These are phyloP conservation scores for Porcisia deanei DNA, from an alignment of 208 protist genomes.

Conservation along the genomic window DNA sequence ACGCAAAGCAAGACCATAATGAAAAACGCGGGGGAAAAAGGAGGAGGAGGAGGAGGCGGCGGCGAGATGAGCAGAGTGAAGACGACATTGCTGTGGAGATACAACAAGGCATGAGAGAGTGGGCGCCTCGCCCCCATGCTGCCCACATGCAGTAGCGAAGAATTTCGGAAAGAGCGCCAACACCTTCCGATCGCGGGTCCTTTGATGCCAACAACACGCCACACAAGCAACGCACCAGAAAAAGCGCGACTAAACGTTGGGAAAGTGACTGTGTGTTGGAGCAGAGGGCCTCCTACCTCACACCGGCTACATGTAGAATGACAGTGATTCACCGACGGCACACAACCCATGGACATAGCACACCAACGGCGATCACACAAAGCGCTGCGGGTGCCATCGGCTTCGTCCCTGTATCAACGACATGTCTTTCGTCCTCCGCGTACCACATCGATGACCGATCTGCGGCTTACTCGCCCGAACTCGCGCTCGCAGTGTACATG, in stretches of 20 bases:
- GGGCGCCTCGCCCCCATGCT: neutral
- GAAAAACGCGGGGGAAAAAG: neutral
- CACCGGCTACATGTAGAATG: neutral
- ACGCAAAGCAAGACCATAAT: neutral
- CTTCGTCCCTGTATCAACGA: neutral
- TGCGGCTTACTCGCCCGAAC: neutral
- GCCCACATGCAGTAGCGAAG: neutral
- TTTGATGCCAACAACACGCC: neutral
- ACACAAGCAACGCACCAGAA: neutral
- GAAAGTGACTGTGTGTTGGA: neutral
- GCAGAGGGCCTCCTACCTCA: too few relatives aligned
- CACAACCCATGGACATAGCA: neutral
- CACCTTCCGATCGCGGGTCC: neutral
- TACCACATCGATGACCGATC: neutral
- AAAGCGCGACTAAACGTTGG: neutral
- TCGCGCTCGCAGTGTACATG: neutral
- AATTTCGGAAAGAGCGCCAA: neutral
- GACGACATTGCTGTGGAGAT: too few relatives aligned
- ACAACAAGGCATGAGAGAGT: conserved; percentile 1
- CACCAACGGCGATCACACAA: too few relatives aligned
- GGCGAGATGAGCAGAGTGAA: neutral
- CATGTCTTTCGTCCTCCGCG: neutral
- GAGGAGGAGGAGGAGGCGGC: neutral
- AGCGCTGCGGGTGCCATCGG: too few relatives aligned
- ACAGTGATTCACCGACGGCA: neutral